phyloP scores from a whole-genome alignment of 2,329 filamentous ascomycete species.

The Myriangium duriaei region DNA sequence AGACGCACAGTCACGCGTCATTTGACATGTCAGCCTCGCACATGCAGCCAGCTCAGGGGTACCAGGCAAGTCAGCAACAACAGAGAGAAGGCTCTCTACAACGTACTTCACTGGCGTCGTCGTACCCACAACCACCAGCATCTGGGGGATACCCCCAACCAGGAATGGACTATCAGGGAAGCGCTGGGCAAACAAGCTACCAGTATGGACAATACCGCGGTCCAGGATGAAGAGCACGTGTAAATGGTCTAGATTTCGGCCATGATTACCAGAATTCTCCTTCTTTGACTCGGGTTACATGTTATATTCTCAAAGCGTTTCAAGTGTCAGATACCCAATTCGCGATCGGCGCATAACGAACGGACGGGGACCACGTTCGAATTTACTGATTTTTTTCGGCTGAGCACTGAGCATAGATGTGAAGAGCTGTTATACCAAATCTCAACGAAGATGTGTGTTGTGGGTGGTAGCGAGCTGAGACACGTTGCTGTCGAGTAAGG shows the following conservation, averaged over 20 bases:
- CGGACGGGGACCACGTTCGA: no score
- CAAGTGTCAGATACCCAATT: not conserved
- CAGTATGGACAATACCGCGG: constrained; percentile 7
- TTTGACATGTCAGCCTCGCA: constrained; percentile 3
- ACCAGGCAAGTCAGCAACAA: constrained; percentile 2
- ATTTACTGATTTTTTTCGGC: no score
- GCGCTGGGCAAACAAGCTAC: constrained; percentile 1
- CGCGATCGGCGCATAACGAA: not conserved
- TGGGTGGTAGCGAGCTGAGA: no score
- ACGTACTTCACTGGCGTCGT: constrained; percentile 2
- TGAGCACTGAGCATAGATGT: no score
- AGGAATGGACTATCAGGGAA: constrained; percentile 8
- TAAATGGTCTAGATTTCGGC: not conserved
- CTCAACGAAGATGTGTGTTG: no score
- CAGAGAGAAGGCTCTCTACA: constrained; percentile 1
- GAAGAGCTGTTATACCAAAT: no score
- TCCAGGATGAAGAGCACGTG: constrained; percentile 1
- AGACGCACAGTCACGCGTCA: constrained; percentile 3
- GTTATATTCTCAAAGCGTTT: not conserved
- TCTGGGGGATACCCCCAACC: constrained; percentile 7
- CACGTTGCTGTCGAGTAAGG: no score
- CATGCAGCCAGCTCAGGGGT: constrained; percentile 2
- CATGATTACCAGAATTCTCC: not conserved
- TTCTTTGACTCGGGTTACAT: not conserved
- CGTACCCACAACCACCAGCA: constrained; percentile 2